Percentiles rank a stretch among this genome's conserved stretches.
These are phyloP conservation scores for Nakaseomyces uthaithaninus DNA, from an alignment of 1,139 yeast species.

Conservation along the genomic window DNA sequence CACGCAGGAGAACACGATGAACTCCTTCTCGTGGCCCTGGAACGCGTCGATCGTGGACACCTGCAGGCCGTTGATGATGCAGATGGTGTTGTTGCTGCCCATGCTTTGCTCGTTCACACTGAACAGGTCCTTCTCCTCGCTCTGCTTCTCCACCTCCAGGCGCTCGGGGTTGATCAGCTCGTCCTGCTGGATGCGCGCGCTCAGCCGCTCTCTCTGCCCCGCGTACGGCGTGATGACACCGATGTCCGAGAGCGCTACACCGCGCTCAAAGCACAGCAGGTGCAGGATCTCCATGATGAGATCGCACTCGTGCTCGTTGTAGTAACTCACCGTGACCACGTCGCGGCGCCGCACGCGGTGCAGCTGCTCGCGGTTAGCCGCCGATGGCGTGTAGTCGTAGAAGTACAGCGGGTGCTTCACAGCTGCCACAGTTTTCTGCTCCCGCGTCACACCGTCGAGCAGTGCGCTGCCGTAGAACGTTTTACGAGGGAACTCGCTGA, in stretches of 20 bases:
- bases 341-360: constrained; percentile 39
- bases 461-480: constrained; percentile 48
- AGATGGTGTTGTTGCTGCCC: constrained; percentile 37
- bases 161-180: constrained; percentile 47
- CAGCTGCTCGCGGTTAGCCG: constrained; percentile 31
- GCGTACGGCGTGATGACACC: constrained; percentile 68
- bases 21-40: constrained; percentile 58
- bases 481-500: constrained; percentile 55
- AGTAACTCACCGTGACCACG: constrained; percentile 36
- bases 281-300: constrained; percentile 41
- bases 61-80: constrained; percentile 57
- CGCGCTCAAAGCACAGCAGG: constrained; percentile 46
- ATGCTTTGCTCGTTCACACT: constrained; percentile 23
- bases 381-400: constrained; percentile 40
- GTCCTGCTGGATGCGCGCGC: constrained; percentile 43
- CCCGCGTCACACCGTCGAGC: constrained; percentile 51
- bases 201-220: constrained; percentile 60
- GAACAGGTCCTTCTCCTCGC: constrained; percentile 49
- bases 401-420: constrained; percentile 49
- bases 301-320: constrained; percentile 46
- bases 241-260: constrained; percentile 43
- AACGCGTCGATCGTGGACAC: constrained; percentile 62
- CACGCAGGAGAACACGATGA: constrained; percentile 53
- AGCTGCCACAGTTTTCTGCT: constrained; percentile 39
- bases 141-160: constrained; percentile 43